Base-by-base conservation (phyloP, 805 yeast species). In the Monosporozyma yasuniensis region DNA sequence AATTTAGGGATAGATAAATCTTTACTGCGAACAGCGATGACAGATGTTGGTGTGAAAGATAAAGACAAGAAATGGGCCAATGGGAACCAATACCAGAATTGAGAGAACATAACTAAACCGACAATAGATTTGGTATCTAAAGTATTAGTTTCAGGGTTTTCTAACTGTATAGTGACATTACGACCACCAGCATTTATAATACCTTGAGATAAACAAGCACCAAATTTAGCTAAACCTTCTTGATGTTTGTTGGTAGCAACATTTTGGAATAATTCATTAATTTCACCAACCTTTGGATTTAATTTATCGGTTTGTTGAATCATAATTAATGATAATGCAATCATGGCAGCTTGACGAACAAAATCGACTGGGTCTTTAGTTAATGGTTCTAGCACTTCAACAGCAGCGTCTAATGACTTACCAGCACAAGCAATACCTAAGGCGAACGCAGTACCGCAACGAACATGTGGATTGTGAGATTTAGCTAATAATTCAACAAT, bases 11-110 rank as follows among this genome's bases (percentile, higher is more conserved):
- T 83, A 66, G 83, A 83, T 66, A 91, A 76, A 67, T 90, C 96
- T 53, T 79, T 84, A 25, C 67, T 61, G 50, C 83, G 81, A 11
- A 93, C 86, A 56, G 96, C 96, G 57, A 87, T 81, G 19, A 91
- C 78, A 6, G 95, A 80, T 2, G 98, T 93, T 48, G 99, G 96
- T 8, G 93, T 79, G 70, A 90, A 90, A 34, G 97, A 87, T 57
- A 93, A 77, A 18, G 95, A 83, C 60, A 93, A 72, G 72, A 93
- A 93, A 69, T 93, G 98, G 1, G 97, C 80, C 51, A 90, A 76
- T 52, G 99, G 99, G 80, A 83, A 93, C 99, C 99, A 93, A 70
- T 89, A 87, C 99, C 99, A 93, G 64, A 86, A 87, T 72, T 93
- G 99, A 10, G 85, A 73, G 65, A 93, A 93, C 52, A 93, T 78